These are phyloP conservation scores for Yarrowia sp. DNA, from an alignment of 805 yeast genomes.

Conservation along the genomic window DNA sequence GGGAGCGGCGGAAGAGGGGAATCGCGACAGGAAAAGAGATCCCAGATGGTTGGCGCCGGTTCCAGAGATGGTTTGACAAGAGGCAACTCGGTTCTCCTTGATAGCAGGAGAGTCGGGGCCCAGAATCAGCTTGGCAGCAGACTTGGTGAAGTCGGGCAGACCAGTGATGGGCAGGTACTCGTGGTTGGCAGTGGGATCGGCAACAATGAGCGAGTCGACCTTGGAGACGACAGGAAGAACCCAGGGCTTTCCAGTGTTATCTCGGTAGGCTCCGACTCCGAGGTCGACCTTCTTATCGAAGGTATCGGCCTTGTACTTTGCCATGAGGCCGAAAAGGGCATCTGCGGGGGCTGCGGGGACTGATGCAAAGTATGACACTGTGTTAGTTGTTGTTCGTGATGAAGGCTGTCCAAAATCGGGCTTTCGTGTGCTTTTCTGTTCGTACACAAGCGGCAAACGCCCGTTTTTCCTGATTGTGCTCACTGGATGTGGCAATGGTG, in stretches of 20 bases:
- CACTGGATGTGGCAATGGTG: not conserved
- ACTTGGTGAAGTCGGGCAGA: slow-evolving; percentile 58
- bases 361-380: slow-evolving; percentile 31
- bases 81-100: slow-evolving; percentile 49
- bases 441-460: not conserved
- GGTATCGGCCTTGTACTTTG: slow-evolving; percentile 63
- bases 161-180: slow-evolving; percentile 88
- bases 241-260: slow-evolving; percentile 82
- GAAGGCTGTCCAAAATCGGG: too few species aligned
- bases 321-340: slow-evolving; percentile 72
- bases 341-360: slow-evolving; percentile 75
- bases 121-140: slow-evolving; percentile 67
- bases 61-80: slow-evolving; percentile 78
- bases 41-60: slow-evolving; percentile 91
- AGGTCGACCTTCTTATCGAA: slow-evolving; percentile 48
- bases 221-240: slow-evolving; percentile 70
- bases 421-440: too few species aligned
- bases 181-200: slow-evolving; percentile 69
- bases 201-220: slow-evolving; percentile 62
- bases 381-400: not conserved
- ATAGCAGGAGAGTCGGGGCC: slow-evolving; percentile 58
- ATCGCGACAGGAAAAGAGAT: slow-evolving; percentile 61
- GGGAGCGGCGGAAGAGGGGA: slow-evolving; percentile 42
- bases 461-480: too few species aligned
- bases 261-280: slow-evolving; percentile 92